Evolutionary conservation across 495 filamentous ascomycete genomes (phyloP), one percentile per base, ranked within the genome.

Genomic region (Neurospora intermedia): DNA sequence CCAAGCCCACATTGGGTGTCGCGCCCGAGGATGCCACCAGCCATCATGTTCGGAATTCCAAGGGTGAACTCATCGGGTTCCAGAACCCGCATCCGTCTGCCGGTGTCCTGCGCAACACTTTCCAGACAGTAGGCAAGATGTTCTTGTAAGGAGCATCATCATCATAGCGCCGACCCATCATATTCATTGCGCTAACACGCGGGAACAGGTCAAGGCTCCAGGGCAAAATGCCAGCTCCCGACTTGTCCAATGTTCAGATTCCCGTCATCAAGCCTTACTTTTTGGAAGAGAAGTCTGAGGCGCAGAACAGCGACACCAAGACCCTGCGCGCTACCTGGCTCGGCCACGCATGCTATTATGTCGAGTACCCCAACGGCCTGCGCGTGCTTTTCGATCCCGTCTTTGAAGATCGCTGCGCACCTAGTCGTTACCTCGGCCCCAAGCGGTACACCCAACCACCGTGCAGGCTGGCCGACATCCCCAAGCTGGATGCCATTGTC

Each of bases 371-470:
- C 18, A 83, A 86, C 71, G 96, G 96, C 1, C 84, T 99, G 27
- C 90, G 95, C 46, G 94, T 97, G 3, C 87, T 99, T 13, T 98
- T 98, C 80, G 96, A 99, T 80, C 96, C 96, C 2, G 95, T 99
- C 18, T 97, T 99, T 73, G 93, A 94, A 75, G 88, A 92, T 71
- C 90, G 94, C 69, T 99, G 96, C 80, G 88, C 89, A 31, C 96
- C 95, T 1, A 86, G 93, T 76, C 85, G 85, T 38, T 89, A 88
- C 80, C 69, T 92, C 45, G 90, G 92, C 0, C 93, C 95, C 0
- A 94, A 92, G 82, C 86, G 96, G 69, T 97, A 90, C 80, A 97
- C 96, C 0, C 85, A 91, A 71, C 85, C 87, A 71, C 93, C 96
- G 3, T 97, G 94, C 77, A 74, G 90, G 43, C 88, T 97, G 74